phyloP scores from a whole-genome alignment of 1,284 basidiomycete species.

The Neonothopanus nambi region DNA sequence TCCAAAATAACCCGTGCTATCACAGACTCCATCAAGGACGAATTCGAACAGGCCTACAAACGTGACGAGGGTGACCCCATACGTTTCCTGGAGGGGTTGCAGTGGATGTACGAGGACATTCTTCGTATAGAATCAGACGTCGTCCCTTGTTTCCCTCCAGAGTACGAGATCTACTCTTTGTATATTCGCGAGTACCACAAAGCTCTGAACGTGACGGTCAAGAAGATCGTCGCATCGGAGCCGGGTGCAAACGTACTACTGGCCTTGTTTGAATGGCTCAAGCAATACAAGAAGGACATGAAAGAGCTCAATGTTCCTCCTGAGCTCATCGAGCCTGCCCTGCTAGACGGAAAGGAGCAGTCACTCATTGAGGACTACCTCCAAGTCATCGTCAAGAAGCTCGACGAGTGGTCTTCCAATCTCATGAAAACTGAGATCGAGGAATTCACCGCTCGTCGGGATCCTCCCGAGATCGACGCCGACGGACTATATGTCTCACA shows the following conservation, averaged over 20 bases:
- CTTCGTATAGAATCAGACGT: conserved; percentile 88
- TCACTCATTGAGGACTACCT: conserved; percentile 95
- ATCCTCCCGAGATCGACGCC: conserved; percentile 86
- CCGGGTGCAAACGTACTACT: conserved; percentile 89
- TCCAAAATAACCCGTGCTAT: conserved; percentile 88
- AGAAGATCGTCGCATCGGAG: conserved; percentile 70
- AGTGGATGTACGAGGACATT: conserved; percentile 96
- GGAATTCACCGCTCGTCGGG: conserved; percentile 81
- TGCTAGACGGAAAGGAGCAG: conserved; percentile 94
- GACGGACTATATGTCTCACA: conserved; percentile 93
- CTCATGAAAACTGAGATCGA: conserved; percentile 90
- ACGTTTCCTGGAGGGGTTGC: conserved; percentile 76
- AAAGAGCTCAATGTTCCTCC: conserved; percentile 86
- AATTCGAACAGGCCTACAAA: conserved; percentile 73
- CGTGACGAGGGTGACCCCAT: conserved; percentile 65
- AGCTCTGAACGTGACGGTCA: conserved; percentile 78
- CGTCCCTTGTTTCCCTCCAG: conserved; percentile 88
- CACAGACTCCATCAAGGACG: conserved; percentile 72
- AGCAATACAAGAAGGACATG: conserved; percentile 95
- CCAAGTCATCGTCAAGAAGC: conserved; percentile 88
- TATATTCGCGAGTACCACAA: conserved; percentile 93
- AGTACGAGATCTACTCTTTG: conserved; percentile 84
- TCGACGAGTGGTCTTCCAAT: conserved; percentile 97
- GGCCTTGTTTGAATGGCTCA: conserved; percentile 89
- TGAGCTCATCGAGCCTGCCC: conserved; percentile 83